Base-by-base conservation (phyloP, 73 alveolate species). In the Tetrahymena elliotti region DNA sequence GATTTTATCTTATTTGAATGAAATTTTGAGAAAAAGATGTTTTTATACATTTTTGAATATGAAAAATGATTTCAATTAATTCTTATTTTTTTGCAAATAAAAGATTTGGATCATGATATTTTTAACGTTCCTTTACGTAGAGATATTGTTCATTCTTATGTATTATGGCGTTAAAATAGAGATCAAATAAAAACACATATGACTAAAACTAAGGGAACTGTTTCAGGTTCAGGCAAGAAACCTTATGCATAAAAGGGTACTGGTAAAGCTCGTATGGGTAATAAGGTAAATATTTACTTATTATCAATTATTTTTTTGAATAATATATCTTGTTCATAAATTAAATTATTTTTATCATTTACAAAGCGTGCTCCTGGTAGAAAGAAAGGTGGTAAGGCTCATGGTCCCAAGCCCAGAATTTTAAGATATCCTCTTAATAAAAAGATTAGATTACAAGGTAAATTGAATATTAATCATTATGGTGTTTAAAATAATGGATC, bases 201-300 rank as follows among this genome's bases (percentile, higher is more conserved):
- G 18, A 84, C 96, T 3, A 95, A 93, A 82, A 96, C 97, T 10
- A 84, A 93, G 41, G 98, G 98, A 93, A 96, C 95, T 54, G 96
- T 94, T 31, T 84, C 97, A 2, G 97, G 97, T 34, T 94, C 97
- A 6, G 97, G 98, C 8, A 93, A 93, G 35, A 97, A 97, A 92
- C 95, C 96, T 93, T 47, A 93, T 38, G 95, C 96, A 22, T 93
- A 97, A 93, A 97, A 97, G 93, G 97, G 97, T 68, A 68, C 95
- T 94, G 98, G 98, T 37, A 82, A 93, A 38, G 98, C 98, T 20
- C 94, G 98, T 41, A 92, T 68, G 68, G 98, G 98, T 33, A 96
- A 97, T 84, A 93, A 53, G 92, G 88, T 68, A 68, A 68, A 68
- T 24, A 27, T 22, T 6, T 27, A 27, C 11, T 68, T 0, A 68